Evolutionary conservation across 441 rosid species (phyloP).

Genomic region (Gossypium gossypioides): DNA sequence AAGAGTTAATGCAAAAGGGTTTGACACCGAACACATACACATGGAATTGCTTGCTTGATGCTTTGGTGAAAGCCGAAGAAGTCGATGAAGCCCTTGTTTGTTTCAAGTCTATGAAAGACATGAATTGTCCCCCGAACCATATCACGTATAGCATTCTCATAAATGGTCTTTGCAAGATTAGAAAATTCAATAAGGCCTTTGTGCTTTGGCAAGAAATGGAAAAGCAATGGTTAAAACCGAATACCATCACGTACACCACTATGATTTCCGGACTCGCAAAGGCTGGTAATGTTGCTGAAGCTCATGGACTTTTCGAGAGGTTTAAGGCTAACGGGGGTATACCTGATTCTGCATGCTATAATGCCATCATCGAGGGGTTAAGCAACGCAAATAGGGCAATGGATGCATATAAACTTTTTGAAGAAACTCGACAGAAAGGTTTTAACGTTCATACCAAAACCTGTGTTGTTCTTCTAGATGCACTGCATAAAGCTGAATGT

Average conservation of each 20-base stretch:
- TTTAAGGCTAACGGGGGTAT: conserved; percentile 56
- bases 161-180: conserved; percentile 72
- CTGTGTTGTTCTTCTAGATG: conserved; percentile 74
- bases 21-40: conserved; percentile 66
- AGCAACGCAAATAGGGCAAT: conserved; percentile 60
- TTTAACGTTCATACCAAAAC: conserved; percentile 57
- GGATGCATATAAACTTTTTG: conserved; percentile 64
- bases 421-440: conserved; percentile 71
- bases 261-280: conserved; percentile 88
- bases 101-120: conserved; percentile 73
- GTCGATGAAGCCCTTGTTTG: conserved; percentile 73
- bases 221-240: conserved; percentile 63
- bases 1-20: conserved; percentile 87
- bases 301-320: conserved; percentile 55
- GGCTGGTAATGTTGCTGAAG: conserved; percentile 74
- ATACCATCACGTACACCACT: conserved; percentile 60
- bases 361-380: conserved; percentile 75
- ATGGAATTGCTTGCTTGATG: conserved; percentile 95
- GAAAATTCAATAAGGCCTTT: conserved; percentile 90
- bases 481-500: conserved; percentile 74
- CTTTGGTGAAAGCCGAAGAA: conserved; percentile 83
- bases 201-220: conserved; percentile 98
- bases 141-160: conserved; percentile 71
- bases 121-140: conserved; percentile 61
- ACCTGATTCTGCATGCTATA: conserved; percentile 70